Base-by-base conservation (phyloP, 1,284 basidiomycete genomes). In the Ustilago sp. region DNA sequence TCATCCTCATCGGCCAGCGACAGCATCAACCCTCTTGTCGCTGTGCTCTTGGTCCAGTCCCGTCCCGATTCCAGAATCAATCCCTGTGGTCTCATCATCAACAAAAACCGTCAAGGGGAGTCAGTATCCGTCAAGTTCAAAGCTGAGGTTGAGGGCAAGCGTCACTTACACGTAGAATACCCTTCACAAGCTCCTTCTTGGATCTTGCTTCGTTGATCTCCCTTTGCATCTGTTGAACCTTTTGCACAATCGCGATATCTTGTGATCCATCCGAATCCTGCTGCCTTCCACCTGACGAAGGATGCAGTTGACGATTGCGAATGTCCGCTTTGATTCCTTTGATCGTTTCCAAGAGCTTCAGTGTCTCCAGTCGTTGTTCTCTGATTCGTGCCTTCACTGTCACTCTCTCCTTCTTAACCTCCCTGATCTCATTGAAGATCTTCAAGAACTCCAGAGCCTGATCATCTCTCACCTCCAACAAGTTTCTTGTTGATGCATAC, bases 181-280 rank as follows among this genome's bases (percentile, higher is more conserved):
- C 76, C 36, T 74, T 78, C 47, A 78, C 76, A 43, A 78, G 65
- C 59, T 78, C 71, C 60, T 71, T 70, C 48, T 78, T 78, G 7
- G 64, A 68, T n/a, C 68, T 50, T 11, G 72, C 66, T 55, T 78
- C 76, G 43, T 61, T 68, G 61, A 74, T 68, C 48, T 65, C 66
- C 15, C 66, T 50, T 39, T 77, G 74, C 48, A 73, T 51, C 60
- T 72, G 65, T 28, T 77, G 69, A 1, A 77, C 66, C 15, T 56
- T 72, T 31, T 64, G 60, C 19, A 67, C 69, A 7, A 63, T 50
- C 5, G 53, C 69, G n/a, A 57, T 34, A 15, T 77, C 63, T 41
- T 72, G 74, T 9, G 74, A 66, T 17, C 50, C 57, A 15, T 73
- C 69, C 39, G 69, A 15, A 31, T 69, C 67, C 35, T 64, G 51